A percentile compares a stretch with the other conserved stretches of the same genome.
Evolutionary conservation across 495 filamentous ascomycete genomes (phyloP).

Genomic region (Amorphotheca resinae): DNA sequence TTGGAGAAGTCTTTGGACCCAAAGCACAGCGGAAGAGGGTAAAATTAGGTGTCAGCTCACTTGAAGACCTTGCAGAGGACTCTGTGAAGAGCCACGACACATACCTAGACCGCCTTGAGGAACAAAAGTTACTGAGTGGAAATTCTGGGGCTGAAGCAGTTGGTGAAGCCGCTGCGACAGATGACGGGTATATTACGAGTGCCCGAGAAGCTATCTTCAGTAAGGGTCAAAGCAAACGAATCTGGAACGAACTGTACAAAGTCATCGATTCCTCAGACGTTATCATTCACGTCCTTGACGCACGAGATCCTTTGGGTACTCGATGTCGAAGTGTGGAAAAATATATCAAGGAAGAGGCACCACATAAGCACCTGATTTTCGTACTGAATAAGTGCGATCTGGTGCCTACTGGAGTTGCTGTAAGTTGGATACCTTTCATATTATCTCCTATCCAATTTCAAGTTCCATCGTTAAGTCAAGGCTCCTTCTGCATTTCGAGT

Average conservation of each 20-base stretch:
- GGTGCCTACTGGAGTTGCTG: constrained; percentile 83
- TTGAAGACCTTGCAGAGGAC: constrained; percentile 73
- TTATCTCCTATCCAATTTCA: constrained; percentile 7
- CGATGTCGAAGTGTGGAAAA: constrained; percentile 86
- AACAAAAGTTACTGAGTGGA: constrained; percentile 59
- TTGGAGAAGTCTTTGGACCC: constrained; percentile 82
- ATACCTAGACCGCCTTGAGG: constrained; percentile 67
- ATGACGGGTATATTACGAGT: constrained; percentile 42
- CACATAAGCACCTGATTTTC: constrained; percentile 89
- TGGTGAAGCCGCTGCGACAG: constrained; percentile 35
- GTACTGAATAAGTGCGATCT: constrained; percentile 94
- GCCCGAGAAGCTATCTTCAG: constrained; percentile 82
- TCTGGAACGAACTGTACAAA: constrained; percentile 99
- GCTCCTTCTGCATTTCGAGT: constrained; percentile 44
- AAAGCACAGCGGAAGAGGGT: constrained; percentile 87
- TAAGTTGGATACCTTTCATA: constrained; percentile 45
- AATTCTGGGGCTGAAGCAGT: constrained; percentile 38
- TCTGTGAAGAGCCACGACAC: constrained; percentile 62
- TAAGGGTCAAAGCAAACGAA: constrained; percentile 88
- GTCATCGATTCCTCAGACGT: constrained; percentile 96
- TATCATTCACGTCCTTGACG: constrained; percentile 87
- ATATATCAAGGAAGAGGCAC: constrained; percentile 83
- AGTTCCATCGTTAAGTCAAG: constrained; percentile 85
- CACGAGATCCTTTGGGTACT: constrained; percentile 81
- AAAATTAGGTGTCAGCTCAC: constrained; percentile 66